Conservation (phyloP, 805 yeast genomes). For the Metschnikowia drakensbergensis region DNA sequence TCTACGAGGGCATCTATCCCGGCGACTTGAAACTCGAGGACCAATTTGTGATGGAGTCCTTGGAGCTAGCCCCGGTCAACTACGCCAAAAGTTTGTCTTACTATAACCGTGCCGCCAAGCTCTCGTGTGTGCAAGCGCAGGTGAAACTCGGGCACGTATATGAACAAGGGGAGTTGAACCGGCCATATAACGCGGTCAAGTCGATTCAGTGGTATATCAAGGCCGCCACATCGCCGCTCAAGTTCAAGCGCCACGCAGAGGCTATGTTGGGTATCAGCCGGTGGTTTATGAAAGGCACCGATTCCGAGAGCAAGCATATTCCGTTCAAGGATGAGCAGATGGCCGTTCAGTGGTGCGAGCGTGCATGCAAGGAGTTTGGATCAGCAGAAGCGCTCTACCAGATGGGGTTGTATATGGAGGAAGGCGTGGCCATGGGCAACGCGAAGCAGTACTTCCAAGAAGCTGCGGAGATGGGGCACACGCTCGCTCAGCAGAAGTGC, state of each 20-base stretch:
- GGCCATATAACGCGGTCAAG: conserved; percentile 36
- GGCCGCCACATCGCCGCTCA: conserved; percentile 38
- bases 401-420: conserved; percentile 39
- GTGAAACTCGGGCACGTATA: conserved; percentile 41
- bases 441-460: conserved; percentile 30
- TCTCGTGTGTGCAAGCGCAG: conserved; percentile 37
- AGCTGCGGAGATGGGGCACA: conserved; percentile 35
- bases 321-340: conserved; percentile 34
- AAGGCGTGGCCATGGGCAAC: conserved; percentile 27
- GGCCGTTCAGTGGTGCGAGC: conserved; percentile 42
- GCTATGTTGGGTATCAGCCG: conserved; percentile 44
- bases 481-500: conserved; percentile 18
- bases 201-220: conserved; percentile 44
- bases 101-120: conserved; percentile 41
- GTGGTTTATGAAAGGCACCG: conserved; percentile 37
- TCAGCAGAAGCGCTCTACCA: conserved; percentile 37
- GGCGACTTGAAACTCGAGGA: conserved; percentile 37
- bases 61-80: conserved; percentile 40
- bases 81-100: conserved; percentile 39
- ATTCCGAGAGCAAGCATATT: conserved; percentile 33
- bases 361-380: conserved; percentile 38
- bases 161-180: conserved; percentile 41
- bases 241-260: conserved; percentile 40
- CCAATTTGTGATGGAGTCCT: conserved; percentile 31
- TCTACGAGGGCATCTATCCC: conserved; percentile 45